phyloP scores from a whole-genome alignment of 257 asterid species.

The Plantago major region DNA sequence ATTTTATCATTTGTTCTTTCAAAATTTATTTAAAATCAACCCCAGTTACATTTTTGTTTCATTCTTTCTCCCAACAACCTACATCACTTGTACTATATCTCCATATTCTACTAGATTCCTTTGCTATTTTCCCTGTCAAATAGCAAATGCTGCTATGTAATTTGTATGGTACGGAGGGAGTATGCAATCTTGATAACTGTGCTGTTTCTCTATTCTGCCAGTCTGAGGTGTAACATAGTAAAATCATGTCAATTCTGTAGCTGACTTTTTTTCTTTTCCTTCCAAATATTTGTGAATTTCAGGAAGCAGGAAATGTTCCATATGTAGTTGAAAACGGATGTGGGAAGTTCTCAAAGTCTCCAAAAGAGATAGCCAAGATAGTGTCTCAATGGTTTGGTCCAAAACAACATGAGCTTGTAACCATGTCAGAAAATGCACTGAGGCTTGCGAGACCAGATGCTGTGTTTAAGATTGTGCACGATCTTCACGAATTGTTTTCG shows the following conservation, averaged over 20 bases:
- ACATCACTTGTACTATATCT: too few relatives aligned
- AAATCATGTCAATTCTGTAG: not conserved
- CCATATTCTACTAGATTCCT: too few relatives aligned
- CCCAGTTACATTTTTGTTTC: too few relatives aligned
- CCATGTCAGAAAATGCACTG: slow-evolving; percentile 77
- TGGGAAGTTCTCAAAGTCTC: slow-evolving; percentile 88
- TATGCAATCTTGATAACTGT: too few relatives aligned
- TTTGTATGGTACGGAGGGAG: too few relatives aligned
- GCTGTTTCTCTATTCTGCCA: too few relatives aligned
- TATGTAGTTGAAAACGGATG: slow-evolving; percentile 87
- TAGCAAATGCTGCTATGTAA: too few relatives aligned
- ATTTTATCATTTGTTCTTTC: too few relatives aligned
- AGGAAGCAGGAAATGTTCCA: slow-evolving; percentile 99
- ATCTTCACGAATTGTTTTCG: slow-evolving; percentile 78
- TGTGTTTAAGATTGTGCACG: slow-evolving; percentile 90
- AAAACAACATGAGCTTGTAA: slow-evolving; percentile 57
- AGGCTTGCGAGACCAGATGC: slow-evolving; percentile 87
- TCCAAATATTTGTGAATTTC: slow-evolving; percentile 16
- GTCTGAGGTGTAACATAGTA: too few relatives aligned
- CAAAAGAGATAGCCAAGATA: slow-evolving; percentile 71
- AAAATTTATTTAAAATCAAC: too few relatives aligned
- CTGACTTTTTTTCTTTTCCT: not conserved
- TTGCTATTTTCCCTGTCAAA: too few relatives aligned
- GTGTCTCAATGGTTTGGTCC: slow-evolving; percentile 93
- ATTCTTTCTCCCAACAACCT: too few relatives aligned